Evolutionary conservation across 179 eudicot genomes (phyloP).

Genomic region (Drosera spatulata): DNA sequence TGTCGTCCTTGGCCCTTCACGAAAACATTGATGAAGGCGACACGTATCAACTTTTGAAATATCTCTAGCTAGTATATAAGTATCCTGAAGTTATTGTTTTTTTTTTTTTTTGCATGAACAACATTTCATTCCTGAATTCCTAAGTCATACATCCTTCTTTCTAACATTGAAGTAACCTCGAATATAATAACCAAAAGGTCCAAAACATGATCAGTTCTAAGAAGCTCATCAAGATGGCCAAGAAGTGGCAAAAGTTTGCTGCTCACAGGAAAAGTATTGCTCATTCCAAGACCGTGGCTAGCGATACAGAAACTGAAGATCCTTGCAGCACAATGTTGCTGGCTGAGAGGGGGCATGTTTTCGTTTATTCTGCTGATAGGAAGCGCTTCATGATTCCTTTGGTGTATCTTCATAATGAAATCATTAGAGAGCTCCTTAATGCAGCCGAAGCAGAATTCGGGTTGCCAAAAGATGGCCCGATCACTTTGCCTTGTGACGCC

Average conservation of each 20-base stretch:
- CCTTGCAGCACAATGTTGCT: neutral
- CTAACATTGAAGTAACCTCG: neutral
- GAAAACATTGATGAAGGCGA: too few relatives aligned
- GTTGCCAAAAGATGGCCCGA: slow-evolving; percentile 15
- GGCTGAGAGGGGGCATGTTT: slow-evolving; percentile 16
- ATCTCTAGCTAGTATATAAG: neutral
- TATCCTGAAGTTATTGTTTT: too few relatives aligned
- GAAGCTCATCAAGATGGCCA: slow-evolving; percentile 35
- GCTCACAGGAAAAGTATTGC: slow-evolving; percentile 18
- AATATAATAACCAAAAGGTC: neutral
- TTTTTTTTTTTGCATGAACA: too few relatives aligned
- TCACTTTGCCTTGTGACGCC: slow-evolving; percentile 19
- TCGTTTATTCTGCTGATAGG: slow-evolving; percentile 15
- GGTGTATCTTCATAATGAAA: slow-evolving; percentile 10
- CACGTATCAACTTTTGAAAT: neutral
- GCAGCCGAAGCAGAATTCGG: slow-evolving; percentile 24
- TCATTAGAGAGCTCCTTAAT: slow-evolving; percentile 17
- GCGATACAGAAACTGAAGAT: neutral
- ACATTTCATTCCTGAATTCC: too few relatives aligned
- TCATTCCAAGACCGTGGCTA: slow-evolving; percentile 5
- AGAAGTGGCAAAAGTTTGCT: slow-evolving; percentile 30
- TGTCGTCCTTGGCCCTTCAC: too few relatives aligned
- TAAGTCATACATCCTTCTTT: neutral
- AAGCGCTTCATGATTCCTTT: slow-evolving; percentile 18
- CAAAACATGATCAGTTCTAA: slow-evolving; percentile 25